Percentiles rank a stretch among this genome's conserved stretches.
phyloP scores from a whole-genome alignment of 768 basidiomycete species.

The Mycena rosella region DNA sequence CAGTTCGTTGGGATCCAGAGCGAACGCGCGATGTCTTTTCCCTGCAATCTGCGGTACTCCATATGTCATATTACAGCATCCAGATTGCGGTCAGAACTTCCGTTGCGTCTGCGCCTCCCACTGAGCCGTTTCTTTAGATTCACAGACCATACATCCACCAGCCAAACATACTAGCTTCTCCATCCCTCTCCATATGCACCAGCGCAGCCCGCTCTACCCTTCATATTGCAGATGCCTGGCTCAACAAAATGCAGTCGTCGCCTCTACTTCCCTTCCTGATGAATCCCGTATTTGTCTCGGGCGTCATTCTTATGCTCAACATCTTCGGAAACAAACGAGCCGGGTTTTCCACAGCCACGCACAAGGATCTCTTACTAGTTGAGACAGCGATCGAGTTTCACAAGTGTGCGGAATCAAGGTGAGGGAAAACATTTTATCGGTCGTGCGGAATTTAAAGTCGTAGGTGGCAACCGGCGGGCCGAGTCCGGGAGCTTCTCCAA shows the following conservation, averaged over 20 bases:
- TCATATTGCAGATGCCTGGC: constrained; percentile 23
- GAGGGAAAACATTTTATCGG: background rate
- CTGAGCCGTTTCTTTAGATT: constrained; percentile 17
- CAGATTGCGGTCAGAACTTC: constrained; percentile 63
- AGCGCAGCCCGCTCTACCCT: constrained; percentile 28
- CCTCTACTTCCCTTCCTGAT: background rate
- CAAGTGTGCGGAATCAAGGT: background rate
- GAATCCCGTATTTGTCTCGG: background rate
- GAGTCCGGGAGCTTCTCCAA: background rate
- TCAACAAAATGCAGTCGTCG: constrained; percentile 1
- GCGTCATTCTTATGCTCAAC: background rate
- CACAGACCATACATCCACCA: constrained; percentile 40
- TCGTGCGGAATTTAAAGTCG: background rate
- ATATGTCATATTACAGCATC: constrained; percentile 54
- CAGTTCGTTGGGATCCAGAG: constrained; percentile 54
- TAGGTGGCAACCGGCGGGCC: background rate
- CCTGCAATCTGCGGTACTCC: constrained; percentile 57
- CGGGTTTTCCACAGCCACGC: background rate
- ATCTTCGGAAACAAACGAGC: background rate
- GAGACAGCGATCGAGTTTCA: background rate
- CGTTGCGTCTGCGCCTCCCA: constrained; percentile 56
- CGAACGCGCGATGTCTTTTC: constrained; percentile 45
- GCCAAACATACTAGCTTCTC: constrained; percentile 6
- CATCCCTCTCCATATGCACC: constrained; percentile 33
- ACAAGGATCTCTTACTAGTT: background rate